Evolutionary conservation across 345 rosid species (phyloP).

Genomic region (Reutealis trisperma): DNA sequence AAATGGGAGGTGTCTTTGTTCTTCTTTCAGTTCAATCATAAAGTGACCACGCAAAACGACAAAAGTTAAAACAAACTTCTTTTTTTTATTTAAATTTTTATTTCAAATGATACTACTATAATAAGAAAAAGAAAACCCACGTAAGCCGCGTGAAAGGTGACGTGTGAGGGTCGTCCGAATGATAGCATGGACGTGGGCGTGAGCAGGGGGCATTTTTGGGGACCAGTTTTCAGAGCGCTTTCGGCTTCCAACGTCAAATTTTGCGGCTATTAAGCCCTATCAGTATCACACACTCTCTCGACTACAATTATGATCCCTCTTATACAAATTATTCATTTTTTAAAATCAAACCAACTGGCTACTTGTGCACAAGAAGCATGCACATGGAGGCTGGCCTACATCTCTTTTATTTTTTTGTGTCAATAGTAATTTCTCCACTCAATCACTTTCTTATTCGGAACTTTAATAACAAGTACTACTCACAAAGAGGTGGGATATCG

Average conservation of each 20-base stretch:
- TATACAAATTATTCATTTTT: neutral
- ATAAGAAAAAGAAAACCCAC: neutral
- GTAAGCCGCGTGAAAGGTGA: slow-evolving; percentile 41
- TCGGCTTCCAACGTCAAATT: slow-evolving; percentile 40
- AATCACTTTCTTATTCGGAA: neutral
- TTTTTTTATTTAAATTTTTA: too few species aligned
- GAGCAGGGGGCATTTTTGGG: neutral
- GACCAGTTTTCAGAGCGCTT: slow-evolving; percentile 14
- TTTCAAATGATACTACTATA: too few species aligned
- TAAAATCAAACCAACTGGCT: too few species aligned
- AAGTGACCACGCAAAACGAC: neutral
- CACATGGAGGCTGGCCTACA: neutral
- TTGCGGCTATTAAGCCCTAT: slow-evolving; percentile 34
- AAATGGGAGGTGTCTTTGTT: neutral
- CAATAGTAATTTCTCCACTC: neutral
- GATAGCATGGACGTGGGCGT: slow-evolving; percentile 4
- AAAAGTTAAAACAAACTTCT: slow-evolving; percentile 7
- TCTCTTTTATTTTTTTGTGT: neutral
- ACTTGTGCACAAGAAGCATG: neutral
- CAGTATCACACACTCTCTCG: neutral
- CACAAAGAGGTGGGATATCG: too few species aligned
- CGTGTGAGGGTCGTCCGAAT: slow-evolving; percentile 10
- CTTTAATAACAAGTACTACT: too few species aligned
- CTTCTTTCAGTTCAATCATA: too few species aligned
- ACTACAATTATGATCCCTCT: slow-evolving; percentile 17